Evolutionary conservation across 2,329 filamentous ascomycete species (phyloP), one percentile per base, ranked within the genome.

Genomic region (Trichoderma sp.): DNA sequence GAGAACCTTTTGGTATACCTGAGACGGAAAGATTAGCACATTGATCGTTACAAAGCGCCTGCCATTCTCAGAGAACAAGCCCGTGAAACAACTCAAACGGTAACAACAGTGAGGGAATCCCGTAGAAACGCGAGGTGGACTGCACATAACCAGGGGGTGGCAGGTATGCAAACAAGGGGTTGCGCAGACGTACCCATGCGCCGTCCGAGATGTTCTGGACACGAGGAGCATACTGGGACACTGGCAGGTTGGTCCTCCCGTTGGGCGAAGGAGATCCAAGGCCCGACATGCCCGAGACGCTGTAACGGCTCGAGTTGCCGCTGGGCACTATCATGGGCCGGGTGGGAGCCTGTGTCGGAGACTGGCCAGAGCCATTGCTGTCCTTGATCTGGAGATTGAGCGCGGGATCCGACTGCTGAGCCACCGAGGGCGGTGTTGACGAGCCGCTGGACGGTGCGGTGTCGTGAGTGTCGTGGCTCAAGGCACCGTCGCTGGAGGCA

Each of bases 1-100:
- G 21, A 97, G 82, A 9, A 96, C 85, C 75, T 97, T 97, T 80
- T 97, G 93, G 74, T 96, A 92, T 21, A 96, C 92, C 92, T 96
- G n/a, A 12, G 10, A 9, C n/a, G 4, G 39, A 9, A 30, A 15
- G 15, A n/a, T 55, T 50, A 58, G 59, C 64, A 6, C 17, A 47
- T 15, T 54, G 19, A 65, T 56, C 60, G 60, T 51, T 51, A 58
- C 41, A 26, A n/a, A 55, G 4, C 34, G 17, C 10, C 10, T 9
- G 26, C 21, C 14, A n/a, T 15, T 30, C 30, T 7, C 28, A 44
- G 21, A 10, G 28, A 58, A 28, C 26, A 39, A 47, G 5, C 10
- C 12, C 26, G 3, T 24, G n/a, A 15, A 15, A 41, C 7, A 34
- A 9, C 14, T 7, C 26, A 28, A 14, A 17, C 12, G 28, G 28